phyloP scores from a whole-genome alignment of 2,329 filamentous ascomycete species.

The Apiospora phragmitis region DNA sequence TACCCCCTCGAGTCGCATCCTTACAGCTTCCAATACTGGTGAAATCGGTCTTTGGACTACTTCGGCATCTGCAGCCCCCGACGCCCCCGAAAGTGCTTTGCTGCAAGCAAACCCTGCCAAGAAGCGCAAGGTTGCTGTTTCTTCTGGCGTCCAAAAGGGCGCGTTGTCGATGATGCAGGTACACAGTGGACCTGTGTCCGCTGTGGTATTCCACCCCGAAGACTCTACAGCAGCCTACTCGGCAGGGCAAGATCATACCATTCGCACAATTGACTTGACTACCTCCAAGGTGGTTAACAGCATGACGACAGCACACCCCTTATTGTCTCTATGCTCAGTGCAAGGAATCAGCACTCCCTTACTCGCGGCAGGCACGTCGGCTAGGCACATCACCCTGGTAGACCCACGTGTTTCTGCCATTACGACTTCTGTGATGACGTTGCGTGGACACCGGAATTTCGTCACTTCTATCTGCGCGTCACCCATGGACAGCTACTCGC shows the following conservation, averaged over 20 bases:
- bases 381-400: slow-evolving; percentile 87
- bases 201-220: slow-evolving; percentile 79
- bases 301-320: slow-evolving; percentile 78
- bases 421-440: slow-evolving; percentile 81
- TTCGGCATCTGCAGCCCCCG: slow-evolving; percentile 72
- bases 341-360: slow-evolving; percentile 56
- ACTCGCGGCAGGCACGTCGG: slow-evolving; percentile 75
- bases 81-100: slow-evolving; percentile 68
- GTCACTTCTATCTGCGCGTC: slow-evolving; percentile 51
- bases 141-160: slow-evolving; percentile 69
- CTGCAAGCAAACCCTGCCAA: slow-evolving; percentile 69
- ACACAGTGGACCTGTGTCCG: slow-evolving; percentile 74
- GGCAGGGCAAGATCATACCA: slow-evolving; percentile 84
- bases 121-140: slow-evolving; percentile 64
- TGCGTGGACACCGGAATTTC: slow-evolving; percentile 84
- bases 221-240: slow-evolving; percentile 91
- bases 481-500: slow-evolving; percentile 72
- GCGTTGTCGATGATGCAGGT: slow-evolving; percentile 72
- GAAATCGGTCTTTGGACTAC: slow-evolving; percentile 87
- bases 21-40: slow-evolving; percentile 84
- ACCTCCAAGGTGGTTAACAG: slow-evolving; percentile 79
- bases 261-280: slow-evolving; percentile 88
- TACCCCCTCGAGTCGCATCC: slow-evolving; percentile 70
- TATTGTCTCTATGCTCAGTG: slow-evolving; percentile 77
- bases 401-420: slow-evolving; percentile 81